Conservation (phyloP, 441 rosid species). For the Aleurites moluccanus region DNA sequence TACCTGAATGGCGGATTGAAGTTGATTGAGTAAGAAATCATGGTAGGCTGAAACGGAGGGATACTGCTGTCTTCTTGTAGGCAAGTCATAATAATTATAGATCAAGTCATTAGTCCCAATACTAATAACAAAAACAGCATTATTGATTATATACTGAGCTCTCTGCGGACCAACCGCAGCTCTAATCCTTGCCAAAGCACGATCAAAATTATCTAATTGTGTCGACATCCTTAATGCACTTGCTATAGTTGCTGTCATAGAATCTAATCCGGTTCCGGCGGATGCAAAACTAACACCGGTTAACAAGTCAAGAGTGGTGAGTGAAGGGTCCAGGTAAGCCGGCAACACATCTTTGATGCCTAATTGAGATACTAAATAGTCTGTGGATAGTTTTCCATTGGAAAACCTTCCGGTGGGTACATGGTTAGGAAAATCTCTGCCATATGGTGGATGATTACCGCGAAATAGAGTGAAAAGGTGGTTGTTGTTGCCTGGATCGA, state of each 20-base stretch:
- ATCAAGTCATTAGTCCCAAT: not conserved
- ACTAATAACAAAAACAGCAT: conserved; percentile 1
- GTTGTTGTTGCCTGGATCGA: not conserved
- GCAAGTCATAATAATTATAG: not conserved
- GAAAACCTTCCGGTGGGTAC: conserved; percentile 12
- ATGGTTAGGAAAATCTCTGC: not conserved
- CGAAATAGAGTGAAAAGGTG: too few relatives aligned
- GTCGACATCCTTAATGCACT: not conserved
- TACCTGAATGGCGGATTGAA: conserved; percentile 20
- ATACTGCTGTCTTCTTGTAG: not conserved
- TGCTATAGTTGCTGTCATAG: conserved; percentile 14
- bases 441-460: too few relatives aligned
- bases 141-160: not conserved
- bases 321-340: conserved; percentile 32
- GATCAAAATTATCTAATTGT: conserved; percentile 1
- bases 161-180: not conserved
- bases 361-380: conserved; percentile 11
- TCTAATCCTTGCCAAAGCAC: not conserved
- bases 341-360: conserved; percentile 21
- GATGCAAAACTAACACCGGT: conserved; percentile 36
- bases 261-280: conserved; percentile 28
- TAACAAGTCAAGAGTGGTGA: conserved; percentile 25
- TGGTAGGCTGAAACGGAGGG: not conserved
- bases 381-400: conserved; percentile 15
- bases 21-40: not conserved